Percentiles rank a stretch among this genome's conserved stretches.
These are phyloP conservation scores for Picocystis sp. DNA, from an alignment of 163 green algal genomes.

Conservation along the genomic window DNA sequence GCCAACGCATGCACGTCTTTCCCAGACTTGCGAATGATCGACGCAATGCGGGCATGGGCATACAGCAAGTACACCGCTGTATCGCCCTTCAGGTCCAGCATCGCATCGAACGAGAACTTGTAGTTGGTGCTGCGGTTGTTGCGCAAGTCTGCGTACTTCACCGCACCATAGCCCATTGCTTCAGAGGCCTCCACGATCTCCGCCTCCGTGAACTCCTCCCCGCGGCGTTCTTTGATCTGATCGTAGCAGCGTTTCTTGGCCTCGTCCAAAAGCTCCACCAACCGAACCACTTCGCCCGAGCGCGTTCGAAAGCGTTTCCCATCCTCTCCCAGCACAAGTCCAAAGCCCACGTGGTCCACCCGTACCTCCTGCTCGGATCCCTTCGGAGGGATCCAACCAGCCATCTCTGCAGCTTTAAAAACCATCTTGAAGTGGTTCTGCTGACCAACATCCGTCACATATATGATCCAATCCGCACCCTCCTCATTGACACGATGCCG, in stretches of 20 bases:
- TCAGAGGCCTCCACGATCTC: constrained; percentile 20
- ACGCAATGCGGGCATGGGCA: constrained; percentile 77
- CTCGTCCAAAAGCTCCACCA: constrained; percentile 93
- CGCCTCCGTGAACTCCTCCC: constrained; percentile 29
- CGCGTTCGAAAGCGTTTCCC: constrained; percentile 83
- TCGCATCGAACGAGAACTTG: constrained; percentile 76
- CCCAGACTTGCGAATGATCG: constrained; percentile 71
- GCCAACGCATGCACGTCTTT: constrained; percentile 12
- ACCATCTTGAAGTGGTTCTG: constrained; percentile 77
- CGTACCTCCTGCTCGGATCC: constrained; percentile 2
- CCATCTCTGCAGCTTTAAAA: constrained; percentile 61
- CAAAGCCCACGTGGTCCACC: constrained; percentile 86
- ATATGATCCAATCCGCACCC: constrained; percentile 92
- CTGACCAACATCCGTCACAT: constrained; percentile 91
- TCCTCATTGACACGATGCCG: constrained; percentile 67
- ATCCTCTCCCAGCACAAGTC: constrained; percentile 86
- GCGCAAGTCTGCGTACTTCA: constrained; percentile 98
- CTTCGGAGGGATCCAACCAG: constrained; percentile 46
- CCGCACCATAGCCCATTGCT: constrained; percentile 64
- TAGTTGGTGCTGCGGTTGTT: constrained; percentile 90
- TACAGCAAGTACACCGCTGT: constrained; percentile 94
- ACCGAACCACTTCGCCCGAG: constrained; percentile 51
- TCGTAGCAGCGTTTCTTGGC: constrained; percentile 48
- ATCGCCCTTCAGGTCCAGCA: constrained; percentile 78
- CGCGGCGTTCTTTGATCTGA: constrained; percentile 45